Evolutionary conservation across 2,329 filamentous ascomycete species (phyloP), one percentile per base, ranked within the genome.

Genomic region (Cytospora chrysosperma): DNA sequence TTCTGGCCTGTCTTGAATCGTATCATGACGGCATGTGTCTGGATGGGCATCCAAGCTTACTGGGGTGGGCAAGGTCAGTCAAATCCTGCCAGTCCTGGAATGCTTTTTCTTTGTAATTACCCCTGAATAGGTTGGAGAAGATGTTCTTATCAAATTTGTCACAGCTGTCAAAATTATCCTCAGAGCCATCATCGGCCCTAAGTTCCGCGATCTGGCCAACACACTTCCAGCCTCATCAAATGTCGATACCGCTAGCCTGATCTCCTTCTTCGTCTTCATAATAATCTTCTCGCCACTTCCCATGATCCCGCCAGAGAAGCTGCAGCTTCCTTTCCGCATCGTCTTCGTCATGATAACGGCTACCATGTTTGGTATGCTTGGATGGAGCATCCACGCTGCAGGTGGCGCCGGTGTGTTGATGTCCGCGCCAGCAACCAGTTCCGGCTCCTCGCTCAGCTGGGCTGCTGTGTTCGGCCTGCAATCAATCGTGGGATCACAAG

Each of bases 1-100:
- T 73, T 73, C 59, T 73, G 72, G 72, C 72, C 72, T 1, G 71
- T 73, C 0, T 56, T 74, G 56, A 73, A 74, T 50, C 63, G 72
- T 21, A 72, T 74, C 34, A 66, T 74, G 32, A 74, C 72, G 5
- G 71, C 68, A 1, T 72, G 71, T 58, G 69, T 74, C 12, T 72
- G 72, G 71, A 72, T 72, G 71, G 71, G 71, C 3, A 69, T 72
- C 32, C 68, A 72, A 52, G 68, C 68, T 12, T 72, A 71, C 51
- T 73, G 70, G 71, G 71, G 69, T 40, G 71, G 71, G 1, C 72
- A 72, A 59, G 63, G 65, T 67, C 19, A 43, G 56, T n/a, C 10
- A 30, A 26, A 9, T n/a, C n/a, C n/a, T n/a, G n/a, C n/a, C n/a
- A n/a, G n/a, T n/a, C n/a, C n/a, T n/a, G n/a, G n/a, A n/a, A n/a